Conservation (phyloP, 2,329 filamentous ascomycete species). For the Colletotrichum sp. region DNA sequence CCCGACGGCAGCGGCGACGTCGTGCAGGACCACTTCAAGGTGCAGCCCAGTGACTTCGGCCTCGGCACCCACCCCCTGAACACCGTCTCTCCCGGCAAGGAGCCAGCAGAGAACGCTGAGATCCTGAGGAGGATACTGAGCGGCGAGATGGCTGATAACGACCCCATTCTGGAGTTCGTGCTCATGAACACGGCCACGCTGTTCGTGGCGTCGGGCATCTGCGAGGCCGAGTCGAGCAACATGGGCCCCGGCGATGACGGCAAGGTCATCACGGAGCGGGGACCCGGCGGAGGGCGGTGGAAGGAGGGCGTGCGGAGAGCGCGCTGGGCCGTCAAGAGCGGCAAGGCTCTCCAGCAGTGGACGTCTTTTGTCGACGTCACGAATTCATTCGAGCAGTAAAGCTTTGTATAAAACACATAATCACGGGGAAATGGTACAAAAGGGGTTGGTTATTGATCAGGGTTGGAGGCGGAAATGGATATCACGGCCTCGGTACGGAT, state of each 20-base stretch:
- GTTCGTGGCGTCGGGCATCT: conserved; percentile 84
- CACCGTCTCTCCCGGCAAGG: conserved; percentile 83
- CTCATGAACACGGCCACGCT: conserved; percentile 92
- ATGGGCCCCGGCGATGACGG: conserved; percentile 85
- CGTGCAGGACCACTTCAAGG: conserved; percentile 75
- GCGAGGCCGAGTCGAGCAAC: conserved; percentile 79
- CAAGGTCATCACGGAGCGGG: conserved; percentile 79
- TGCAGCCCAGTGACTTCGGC: conserved; percentile 88
- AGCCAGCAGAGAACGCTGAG: conserved; percentile 84
- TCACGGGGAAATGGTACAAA: neutral
- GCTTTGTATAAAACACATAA: neutral
- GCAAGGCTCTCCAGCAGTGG: conserved; percentile 85
- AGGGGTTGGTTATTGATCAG: neutral
- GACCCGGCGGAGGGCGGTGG: conserved; percentile 88
- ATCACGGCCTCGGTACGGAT: neutral
- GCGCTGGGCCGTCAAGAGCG: conserved; percentile 86
- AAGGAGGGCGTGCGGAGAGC: conserved; percentile 92
- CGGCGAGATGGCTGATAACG: conserved; percentile 74
- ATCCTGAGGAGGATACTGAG: conserved; percentile 81
- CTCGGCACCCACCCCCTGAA: conserved; percentile 74
- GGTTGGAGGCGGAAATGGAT: neutral
- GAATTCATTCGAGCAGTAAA: conserved; percentile 49
- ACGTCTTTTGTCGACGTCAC: conserved; percentile 83
- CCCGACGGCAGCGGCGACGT: conserved; percentile 40
- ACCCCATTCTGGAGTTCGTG: conserved; percentile 92